Evolutionary conservation across 371 early-diverging fungal genomes (phyloP).

Genomic region (Thermomucor indicae-seudaticae): DNA sequence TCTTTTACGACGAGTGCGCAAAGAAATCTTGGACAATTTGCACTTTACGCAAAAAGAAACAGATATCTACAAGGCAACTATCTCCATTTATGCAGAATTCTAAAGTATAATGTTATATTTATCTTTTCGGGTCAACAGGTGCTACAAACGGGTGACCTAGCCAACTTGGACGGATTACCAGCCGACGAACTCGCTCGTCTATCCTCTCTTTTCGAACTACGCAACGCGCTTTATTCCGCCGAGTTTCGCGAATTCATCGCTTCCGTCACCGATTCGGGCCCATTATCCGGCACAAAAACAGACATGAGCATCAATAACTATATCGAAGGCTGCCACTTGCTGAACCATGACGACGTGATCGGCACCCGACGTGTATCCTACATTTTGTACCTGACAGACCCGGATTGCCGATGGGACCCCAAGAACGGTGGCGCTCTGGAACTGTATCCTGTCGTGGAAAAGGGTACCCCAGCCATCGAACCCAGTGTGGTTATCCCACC

Average conservation of each 20-base stretch:
- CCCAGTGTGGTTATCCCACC: conserved; percentile 62
- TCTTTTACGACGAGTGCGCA: conserved; percentile 56
- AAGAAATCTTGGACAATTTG: conserved; percentile 57
- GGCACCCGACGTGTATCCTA: conserved; percentile 72
- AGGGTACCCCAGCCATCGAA: conserved; percentile 58
- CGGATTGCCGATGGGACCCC: conserved; percentile 57
- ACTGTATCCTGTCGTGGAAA: conserved; percentile 61
- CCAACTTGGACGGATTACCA: conserved; percentile 72
- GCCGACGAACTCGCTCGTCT: conserved; percentile 47
- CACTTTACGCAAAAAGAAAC: conserved; percentile 75
- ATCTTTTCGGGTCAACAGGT: conserved; percentile 10
- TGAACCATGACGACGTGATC: conserved; percentile 81
- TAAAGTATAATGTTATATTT: neutral
- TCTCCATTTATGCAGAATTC: neutral
- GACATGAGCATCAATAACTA: conserved; percentile 67
- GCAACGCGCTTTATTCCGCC: conserved; percentile 68
- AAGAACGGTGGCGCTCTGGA: conserved; percentile 69
- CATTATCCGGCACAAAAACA: conserved; percentile 56
- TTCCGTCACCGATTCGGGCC: conserved; percentile 64
- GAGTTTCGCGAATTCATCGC: conserved; percentile 66
- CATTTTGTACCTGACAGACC: conserved; percentile 73
- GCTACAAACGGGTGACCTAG: conserved; percentile 76
- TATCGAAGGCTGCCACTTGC: conserved; percentile 64
- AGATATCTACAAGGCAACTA: conserved; percentile 67
- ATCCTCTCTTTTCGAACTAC: conserved; percentile 47